Conservation (phyloP, 768 basidiomycete genomes). For the Auriscalpium microsporum region DNA sequence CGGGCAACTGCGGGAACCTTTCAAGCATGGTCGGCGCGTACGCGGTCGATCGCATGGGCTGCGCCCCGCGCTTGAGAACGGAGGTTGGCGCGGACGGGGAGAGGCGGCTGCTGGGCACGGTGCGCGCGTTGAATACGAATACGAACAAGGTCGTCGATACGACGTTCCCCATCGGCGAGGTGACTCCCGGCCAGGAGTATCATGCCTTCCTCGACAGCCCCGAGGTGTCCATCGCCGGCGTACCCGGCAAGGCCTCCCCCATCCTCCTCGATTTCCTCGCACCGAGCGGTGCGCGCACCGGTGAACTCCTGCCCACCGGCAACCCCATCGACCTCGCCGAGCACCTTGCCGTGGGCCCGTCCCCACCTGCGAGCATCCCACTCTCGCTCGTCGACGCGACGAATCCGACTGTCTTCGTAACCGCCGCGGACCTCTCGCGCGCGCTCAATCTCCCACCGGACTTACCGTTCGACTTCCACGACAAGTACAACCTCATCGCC, state of each 20-base stretch:
- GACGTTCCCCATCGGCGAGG: conserved; percentile 47
- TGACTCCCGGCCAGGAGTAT: conserved; percentile 21
- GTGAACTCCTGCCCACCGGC: conserved; percentile 58
- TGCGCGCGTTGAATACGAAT: conserved; percentile 64
- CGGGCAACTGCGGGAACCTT: conserved; percentile 72
- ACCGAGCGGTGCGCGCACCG: conserved; percentile 64
- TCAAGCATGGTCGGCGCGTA: conserved; percentile 67
- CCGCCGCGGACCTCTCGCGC: conserved; percentile 31
- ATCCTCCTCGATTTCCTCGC: conserved; percentile 60
- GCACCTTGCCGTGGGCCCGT: conserved; percentile 18
- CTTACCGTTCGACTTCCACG: conserved; percentile 15
- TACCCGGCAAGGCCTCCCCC: conserved; percentile 54
- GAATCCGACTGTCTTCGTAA: conserved; percentile 65
- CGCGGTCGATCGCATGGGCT: conserved; percentile 59
- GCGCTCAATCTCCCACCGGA: conserved; percentile 26
- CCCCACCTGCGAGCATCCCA: conserved; percentile 16
- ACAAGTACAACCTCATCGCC: conserved; percentile 16
- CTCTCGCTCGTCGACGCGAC: conserved; percentile 64
- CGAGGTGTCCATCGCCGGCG: conserved; percentile 56
- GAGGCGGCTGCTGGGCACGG: conserved; percentile 24
- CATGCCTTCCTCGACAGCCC: conserved; percentile 29
- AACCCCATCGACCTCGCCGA: conserved; percentile 37
- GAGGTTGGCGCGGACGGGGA: conserved; percentile 1
- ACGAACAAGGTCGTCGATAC: conserved; percentile 62
- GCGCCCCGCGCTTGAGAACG: conserved; percentile 19